A percentile compares a stretch with the other conserved stretches of the same genome.
phyloP scores from a whole-genome alignment of 164 flowering plant species.

The Umbilicus rupestris region DNA sequence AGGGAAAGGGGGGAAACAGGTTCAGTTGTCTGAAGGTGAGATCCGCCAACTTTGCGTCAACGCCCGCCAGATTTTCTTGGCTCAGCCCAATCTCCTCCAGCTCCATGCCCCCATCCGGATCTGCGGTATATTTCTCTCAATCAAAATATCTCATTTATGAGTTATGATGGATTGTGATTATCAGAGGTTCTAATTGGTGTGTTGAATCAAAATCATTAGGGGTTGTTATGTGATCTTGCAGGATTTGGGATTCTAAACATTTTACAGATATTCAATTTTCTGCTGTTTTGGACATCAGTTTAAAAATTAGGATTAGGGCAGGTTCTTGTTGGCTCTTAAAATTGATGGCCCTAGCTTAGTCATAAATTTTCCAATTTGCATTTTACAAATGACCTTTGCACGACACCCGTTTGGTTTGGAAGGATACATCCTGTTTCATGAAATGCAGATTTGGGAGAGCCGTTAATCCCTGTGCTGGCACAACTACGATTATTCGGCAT shows the following conservation, averaged over 20 bases:
- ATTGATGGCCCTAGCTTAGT: no score
- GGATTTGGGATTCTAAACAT: neutral
- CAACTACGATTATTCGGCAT: no score
- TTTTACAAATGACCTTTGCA: no score
- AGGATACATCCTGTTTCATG: no score
- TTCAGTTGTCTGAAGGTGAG: constrained; percentile 70
- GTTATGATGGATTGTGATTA: neutral
- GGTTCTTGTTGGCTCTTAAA: no score
- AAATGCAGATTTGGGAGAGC: no score
- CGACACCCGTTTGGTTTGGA: no score
- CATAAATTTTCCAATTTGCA: no score
- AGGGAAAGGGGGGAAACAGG: constrained; percentile 77
- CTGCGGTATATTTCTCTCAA: constrained; percentile 31
- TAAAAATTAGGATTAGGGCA: no score
- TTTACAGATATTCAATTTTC: neutral
- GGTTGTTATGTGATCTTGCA: neutral
- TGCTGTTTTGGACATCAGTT: no score
- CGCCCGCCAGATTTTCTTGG: constrained; percentile 64
- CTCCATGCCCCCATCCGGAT: constrained; percentile 71
- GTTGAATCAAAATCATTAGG: no score
- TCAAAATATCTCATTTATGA: neutral
- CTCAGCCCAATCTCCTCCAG: constrained; percentile 61
- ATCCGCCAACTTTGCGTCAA: constrained; percentile 82
- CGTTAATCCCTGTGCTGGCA: no score
- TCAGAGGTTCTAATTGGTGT: neutral